Base-by-base conservation (phyloP, 495 filamentous ascomycete species). In the Talaromyces stipitatus region DNA sequence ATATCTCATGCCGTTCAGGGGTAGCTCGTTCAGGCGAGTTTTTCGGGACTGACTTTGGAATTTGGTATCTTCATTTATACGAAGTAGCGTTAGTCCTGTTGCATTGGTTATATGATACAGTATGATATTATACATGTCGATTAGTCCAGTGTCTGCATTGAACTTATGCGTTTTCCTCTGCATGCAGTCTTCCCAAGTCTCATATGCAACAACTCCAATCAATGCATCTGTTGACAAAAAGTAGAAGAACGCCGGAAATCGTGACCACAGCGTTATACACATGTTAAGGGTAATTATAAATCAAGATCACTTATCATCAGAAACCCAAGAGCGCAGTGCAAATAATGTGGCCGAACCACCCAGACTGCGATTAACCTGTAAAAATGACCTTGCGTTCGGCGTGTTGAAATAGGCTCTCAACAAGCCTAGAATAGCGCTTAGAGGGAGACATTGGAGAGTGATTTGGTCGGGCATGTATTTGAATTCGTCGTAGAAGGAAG, bases 111-210 rank as follows among this genome's bases (percentile, higher is more conserved):
- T 47, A 26, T 26, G 43, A 26, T 5, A 26, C 0, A 47, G 43
- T 47, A 47, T 47, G 43, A 14, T 47, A 47, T 50, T 67, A 32
- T 61, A 53, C 36, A 47, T 56, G n/a, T n/a, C n/a, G 23, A 50
- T 47, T 4, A 61, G 70, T 56, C 2, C n/a, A n/a, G n/a, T n/a
- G n/a, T n/a, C n/a, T n/a, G n/a, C n/a, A n/a, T n/a, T n/a, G n/a
- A n/a, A n/a, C n/a, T n/a, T n/a, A n/a, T n/a, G n/a, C n/a, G n/a
- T n/a, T n/a, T n/a, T n/a, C n/a, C n/a, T n/a, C n/a, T n/a, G n/a
- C n/a, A n/a, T n/a, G n/a, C n/a, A n/a, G n/a, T n/a, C n/a, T 41
- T 20, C 11, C 36, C 8, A 1, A 16, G 7, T 20, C 6, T 41
- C 6, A 7, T 41, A 41, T 41, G 18, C 36, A 41, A 41, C 9